Base-by-base conservation (phyloP, 1,139 yeast species). In the Geotrichum bryndzae region DNA sequence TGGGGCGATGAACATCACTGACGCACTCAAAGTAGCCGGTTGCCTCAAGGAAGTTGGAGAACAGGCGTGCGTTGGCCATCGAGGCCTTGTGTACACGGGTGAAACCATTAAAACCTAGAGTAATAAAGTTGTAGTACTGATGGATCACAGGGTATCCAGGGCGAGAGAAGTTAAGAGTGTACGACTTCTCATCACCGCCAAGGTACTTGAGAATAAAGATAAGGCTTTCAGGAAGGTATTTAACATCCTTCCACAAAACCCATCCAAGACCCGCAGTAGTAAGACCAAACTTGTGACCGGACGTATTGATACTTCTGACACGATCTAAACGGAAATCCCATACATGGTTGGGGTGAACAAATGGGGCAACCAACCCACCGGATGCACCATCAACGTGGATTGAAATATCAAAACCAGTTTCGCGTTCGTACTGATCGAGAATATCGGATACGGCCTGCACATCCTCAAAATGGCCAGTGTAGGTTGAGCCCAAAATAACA, bases 331-430 rank as follows among this genome's bases (percentile, higher is more conserved):
- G 77, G 76, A 91, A 91, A 74, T 90, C 97, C 97, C 97, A 91
- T 66, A 80, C 80, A 67, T 86, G 79, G 38, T 85, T 82, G 6
- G 96, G 96, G 73, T 81, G 87, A 35, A 85, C 75, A 71, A 91
- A 88, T 23, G 97, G 96, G 1, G 96, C 96, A 50, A 90, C 83
- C 72, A 91, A 84, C 1, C 88, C 97, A 62, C 97, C 97, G 54
- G 91, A 84, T 1, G 97, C 97, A 66, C 95, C 97, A 74, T 91
- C 97, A 51, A 91, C 95, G 72, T 91, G 97, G 71, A 91, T 90
- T 61, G 95, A 90, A 59, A 89, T 76, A 69, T 82, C 82, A 65
- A 79, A 68, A 2, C 96, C 96, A 6, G 81, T 85, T 71, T 88
- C 87, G 65, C 79, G 74, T 72, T 91, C 86, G 67, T 84, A 81